Percentiles rank a stretch among this genome's conserved stretches.
Conservation (phyloP, 2,329 filamentous ascomycete genomes). For the Didymella pomorum region DNA sequence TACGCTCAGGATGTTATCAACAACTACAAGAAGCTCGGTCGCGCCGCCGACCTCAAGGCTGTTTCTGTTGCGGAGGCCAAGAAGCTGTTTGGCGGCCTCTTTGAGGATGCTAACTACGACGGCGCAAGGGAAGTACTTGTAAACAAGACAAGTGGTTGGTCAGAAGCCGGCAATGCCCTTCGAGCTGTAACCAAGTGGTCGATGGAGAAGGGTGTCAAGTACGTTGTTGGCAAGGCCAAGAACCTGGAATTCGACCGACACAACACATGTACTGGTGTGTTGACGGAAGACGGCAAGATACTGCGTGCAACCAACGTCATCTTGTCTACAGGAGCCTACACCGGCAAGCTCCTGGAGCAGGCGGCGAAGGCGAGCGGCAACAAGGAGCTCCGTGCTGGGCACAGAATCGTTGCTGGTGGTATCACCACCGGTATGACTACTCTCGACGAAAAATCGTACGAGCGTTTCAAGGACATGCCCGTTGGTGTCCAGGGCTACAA, state of each 20-base stretch:
- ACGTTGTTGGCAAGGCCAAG: slow-evolving; percentile 62
- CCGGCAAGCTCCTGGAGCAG: slow-evolving; percentile 56
- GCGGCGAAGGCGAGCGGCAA: slow-evolving; percentile 57
- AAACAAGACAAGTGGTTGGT: slow-evolving; percentile 70
- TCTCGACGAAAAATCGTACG: slow-evolving; percentile 47
- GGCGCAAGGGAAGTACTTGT: slow-evolving; percentile 67
- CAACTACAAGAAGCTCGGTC: slow-evolving; percentile 60
- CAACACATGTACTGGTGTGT: slow-evolving; percentile 52
- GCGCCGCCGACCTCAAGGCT: slow-evolving; percentile 56
- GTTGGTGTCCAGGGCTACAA: slow-evolving; percentile 45
- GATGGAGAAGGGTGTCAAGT: slow-evolving; percentile 66
- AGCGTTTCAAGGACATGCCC: slow-evolving; percentile 45
- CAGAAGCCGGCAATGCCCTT: slow-evolving; percentile 67
- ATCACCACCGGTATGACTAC: slow-evolving; percentile 59
- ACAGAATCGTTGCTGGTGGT: slow-evolving; percentile 65
- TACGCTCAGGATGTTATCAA: slow-evolving; percentile 59
- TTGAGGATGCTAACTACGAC: slow-evolving; percentile 67
- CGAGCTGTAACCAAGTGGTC: slow-evolving; percentile 62
- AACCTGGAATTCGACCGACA: slow-evolving; percentile 58
- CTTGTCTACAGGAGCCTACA: slow-evolving; percentile 55
- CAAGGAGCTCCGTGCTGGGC: slow-evolving; percentile 61
- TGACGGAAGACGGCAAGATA: slow-evolving; percentile 46
- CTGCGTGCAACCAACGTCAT: slow-evolving; percentile 41
- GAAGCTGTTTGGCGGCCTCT: slow-evolving; percentile 65
- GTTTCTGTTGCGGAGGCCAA: slow-evolving; percentile 61